Evolutionary conservation across 1,139 yeast species (phyloP).

Genomic region (Debaryomycetaceae sp.): DNA sequence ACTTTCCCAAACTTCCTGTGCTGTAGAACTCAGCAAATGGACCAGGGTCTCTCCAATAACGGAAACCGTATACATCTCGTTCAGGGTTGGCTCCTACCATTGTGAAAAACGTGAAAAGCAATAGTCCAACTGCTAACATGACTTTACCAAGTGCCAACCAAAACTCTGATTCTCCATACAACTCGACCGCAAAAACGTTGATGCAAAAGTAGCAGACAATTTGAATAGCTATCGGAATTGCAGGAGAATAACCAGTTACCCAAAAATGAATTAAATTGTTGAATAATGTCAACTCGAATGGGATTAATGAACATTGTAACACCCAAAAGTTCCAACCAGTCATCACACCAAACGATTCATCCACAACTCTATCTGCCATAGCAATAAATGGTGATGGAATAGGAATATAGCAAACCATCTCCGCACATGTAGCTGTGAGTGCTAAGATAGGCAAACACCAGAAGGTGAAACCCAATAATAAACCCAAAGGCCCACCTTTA

Average conservation of each 20-base stretch:
- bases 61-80: conserved; percentile 62
- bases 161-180: conserved; percentile 77
- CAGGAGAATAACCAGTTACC: conserved; percentile 71
- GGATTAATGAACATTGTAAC: conserved; percentile 70
- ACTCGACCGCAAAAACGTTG: conserved; percentile 66
- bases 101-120: conserved; percentile 68
- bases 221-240: conserved; percentile 60
- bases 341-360: conserved; percentile 71
- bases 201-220: conserved; percentile 58
- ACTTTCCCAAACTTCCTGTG: conserved; percentile 63
- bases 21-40: conserved; percentile 53
- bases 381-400: conserved; percentile 59
- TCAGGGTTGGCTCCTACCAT: conserved; percentile 84
- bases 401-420: conserved; percentile 79
- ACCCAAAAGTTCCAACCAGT: conserved; percentile 84
- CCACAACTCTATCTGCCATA: conserved; percentile 55
- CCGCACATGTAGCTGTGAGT: conserved; percentile 71
- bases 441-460: conserved; percentile 51
- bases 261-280: conserved; percentile 76
- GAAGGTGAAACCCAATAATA: conserved; percentile 35
- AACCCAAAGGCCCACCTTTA: conserved; percentile 45
- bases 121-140: conserved; percentile 64
- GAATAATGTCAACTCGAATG: conserved; percentile 78
- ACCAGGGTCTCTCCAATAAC: conserved; percentile 52
- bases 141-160: conserved; percentile 77